A percentile compares a stretch with the other conserved stretches of the same genome.
phyloP scores from a whole-genome alignment of 345 rosid species.

The Balakata baccata region DNA sequence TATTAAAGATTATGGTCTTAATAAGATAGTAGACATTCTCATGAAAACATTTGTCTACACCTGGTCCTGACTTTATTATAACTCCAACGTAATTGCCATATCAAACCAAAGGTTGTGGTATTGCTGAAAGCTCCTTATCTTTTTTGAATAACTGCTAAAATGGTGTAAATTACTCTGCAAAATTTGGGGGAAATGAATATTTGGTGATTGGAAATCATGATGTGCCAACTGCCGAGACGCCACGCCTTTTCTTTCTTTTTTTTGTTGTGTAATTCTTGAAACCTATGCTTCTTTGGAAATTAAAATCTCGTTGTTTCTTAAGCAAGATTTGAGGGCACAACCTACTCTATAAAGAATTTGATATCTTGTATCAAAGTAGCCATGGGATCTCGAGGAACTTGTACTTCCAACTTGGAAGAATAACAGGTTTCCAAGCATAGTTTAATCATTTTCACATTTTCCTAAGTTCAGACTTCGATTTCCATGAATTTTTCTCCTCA shows the following conservation, averaged over 20 bases:
- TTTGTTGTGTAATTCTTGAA: conserved; percentile 4
- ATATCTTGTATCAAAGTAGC: not conserved
- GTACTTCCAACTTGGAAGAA: not conserved
- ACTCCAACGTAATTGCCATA: not conserved
- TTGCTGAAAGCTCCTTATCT: no score
- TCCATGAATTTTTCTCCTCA: not conserved
- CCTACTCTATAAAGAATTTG: not conserved
- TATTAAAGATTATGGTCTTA: not conserved
- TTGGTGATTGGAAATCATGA: not conserved
- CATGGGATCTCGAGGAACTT: not conserved
- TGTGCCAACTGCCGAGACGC: conserved; percentile 15
- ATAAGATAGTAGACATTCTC: not conserved
- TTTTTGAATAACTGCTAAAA: not conserved
- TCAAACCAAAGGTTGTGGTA: not conserved
- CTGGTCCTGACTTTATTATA: no score
- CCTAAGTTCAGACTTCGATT: not conserved
- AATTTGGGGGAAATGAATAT: not conserved
- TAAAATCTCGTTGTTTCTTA: not conserved
- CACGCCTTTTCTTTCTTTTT: not conserved
- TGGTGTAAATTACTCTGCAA: not conserved
- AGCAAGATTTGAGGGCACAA: not conserved
- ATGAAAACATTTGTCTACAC: no score
- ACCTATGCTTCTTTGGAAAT: not conserved
- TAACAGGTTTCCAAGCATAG: not conserved
- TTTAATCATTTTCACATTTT: not conserved